A percentile compares a stretch with the other conserved stretches of the same genome.
Evolutionary conservation across 305 asterid species (phyloP).

Genomic region (Fraxinus dipetala): DNA sequence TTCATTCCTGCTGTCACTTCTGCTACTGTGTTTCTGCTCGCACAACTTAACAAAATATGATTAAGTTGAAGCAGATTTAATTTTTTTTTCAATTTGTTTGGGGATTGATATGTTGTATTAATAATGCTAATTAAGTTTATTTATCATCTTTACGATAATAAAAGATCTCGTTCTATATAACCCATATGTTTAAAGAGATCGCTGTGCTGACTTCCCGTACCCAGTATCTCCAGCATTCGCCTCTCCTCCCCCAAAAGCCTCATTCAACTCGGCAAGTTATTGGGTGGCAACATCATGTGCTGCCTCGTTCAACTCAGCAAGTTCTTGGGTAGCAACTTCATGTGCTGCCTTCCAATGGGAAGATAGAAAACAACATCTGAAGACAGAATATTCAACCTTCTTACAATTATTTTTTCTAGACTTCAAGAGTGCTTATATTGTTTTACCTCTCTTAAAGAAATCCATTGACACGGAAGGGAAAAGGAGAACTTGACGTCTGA

Average conservation of each 20-base stretch:
- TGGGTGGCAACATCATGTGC: background rate
- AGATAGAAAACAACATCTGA: background rate
- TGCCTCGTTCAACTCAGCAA: background rate
- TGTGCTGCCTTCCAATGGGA: background rate
- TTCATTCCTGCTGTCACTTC: conserved; percentile 72
- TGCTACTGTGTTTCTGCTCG: conserved; percentile 69
- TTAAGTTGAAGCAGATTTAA: background rate
- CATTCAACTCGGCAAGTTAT: background rate
- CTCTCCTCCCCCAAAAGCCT: background rate
- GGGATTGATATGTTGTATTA: background rate
- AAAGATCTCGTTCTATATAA: background rate
- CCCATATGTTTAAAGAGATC: background rate
- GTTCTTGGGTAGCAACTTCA: background rate
- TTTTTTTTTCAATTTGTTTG: background rate
- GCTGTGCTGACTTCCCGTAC: background rate
- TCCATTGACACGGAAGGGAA: background rate
- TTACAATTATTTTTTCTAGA: too few species aligned
- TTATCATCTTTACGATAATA: background rate
- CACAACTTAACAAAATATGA: conserved; percentile 65
- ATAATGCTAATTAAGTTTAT: background rate
- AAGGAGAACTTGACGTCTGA: background rate
- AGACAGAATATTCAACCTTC: background rate
- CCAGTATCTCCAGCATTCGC: background rate
- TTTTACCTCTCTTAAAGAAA: too few species aligned
- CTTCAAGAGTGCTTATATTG: too few species aligned